Evolutionary conservation across 371 early-diverging fungal genomes (phyloP).

Genomic region (Circinella minor): DNA sequence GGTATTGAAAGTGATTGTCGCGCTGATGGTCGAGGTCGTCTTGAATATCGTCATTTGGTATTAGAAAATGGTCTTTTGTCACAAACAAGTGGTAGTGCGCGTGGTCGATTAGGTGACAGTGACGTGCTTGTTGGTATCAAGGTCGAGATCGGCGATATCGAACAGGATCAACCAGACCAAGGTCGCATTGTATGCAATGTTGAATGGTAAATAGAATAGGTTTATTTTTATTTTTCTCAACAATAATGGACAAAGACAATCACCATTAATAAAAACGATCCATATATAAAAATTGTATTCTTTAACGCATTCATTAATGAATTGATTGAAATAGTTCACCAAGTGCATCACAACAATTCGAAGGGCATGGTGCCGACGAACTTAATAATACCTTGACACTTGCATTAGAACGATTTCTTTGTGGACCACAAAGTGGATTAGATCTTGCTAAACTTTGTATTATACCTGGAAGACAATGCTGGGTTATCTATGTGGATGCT

Average conservation of each 20-base stretch:
- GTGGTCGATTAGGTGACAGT: constrained; percentile 79
- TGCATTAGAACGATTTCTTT: constrained; percentile 77
- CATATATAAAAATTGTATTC: too few relatives aligned
- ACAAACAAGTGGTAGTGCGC: constrained; percentile 89
- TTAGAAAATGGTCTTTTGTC: constrained; percentile 84
- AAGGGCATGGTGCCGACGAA: constrained; percentile 83
- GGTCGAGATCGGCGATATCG: constrained; percentile 82
- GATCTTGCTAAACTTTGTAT: constrained; percentile 87
- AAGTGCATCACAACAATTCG: constrained; percentile 81
- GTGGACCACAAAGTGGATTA: constrained; percentile 82
- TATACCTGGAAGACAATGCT: constrained; percentile 87
- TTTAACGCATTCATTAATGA: too few relatives aligned
- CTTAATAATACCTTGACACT: constrained; percentile 83
- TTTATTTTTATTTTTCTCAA: too few relatives aligned
- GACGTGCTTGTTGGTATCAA: constrained; percentile 94
- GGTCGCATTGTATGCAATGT: constrained; percentile 86
- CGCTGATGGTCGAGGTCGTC: constrained; percentile 84
- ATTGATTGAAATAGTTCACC: constrained; percentile 56
- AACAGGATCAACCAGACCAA: constrained; percentile 54
- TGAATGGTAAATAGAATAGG: constrained; percentile 65
- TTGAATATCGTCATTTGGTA: constrained; percentile 77
- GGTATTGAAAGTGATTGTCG: constrained; percentile 85
- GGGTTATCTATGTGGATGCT: constrained; percentile 91
- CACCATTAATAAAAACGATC: too few relatives aligned
- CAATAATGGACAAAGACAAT: too few relatives aligned